phyloP scores from a whole-genome alignment of 768 basidiomycete species.

The Gloeostereum incarnatum region DNA sequence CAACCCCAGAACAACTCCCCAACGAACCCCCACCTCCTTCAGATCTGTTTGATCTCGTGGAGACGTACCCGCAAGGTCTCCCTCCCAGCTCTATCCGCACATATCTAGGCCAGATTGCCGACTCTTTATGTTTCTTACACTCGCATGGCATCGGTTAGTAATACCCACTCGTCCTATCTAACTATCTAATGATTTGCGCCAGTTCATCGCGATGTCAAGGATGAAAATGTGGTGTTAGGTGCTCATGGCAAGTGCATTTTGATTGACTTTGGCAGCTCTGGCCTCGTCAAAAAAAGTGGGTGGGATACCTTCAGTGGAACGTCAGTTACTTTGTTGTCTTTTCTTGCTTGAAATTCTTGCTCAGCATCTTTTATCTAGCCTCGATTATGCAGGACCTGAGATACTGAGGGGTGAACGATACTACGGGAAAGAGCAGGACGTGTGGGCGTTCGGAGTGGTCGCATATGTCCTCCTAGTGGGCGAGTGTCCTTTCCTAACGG shows the following conservation, averaged over 20 bases:
- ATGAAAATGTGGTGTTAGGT: conserved; percentile 89
- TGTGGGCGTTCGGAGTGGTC: conserved; percentile 97
- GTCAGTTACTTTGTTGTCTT: conserved; percentile 36
- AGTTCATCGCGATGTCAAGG: conserved; percentile 98
- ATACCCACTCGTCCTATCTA: conserved; percentile 1
- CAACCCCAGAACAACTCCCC: conserved; percentile 47
- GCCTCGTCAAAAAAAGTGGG: conserved; percentile 70
- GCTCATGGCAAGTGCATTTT: conserved; percentile 77
- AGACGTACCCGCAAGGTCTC: conserved; percentile 79
- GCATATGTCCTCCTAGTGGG: conserved; percentile 90
- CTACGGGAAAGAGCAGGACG: conserved; percentile 93
- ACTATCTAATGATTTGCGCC: conserved; percentile 8
- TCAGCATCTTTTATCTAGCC: conserved; percentile 27
- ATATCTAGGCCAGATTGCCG: conserved; percentile 90
- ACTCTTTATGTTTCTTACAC: conserved; percentile 85
- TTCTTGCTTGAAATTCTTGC: conserved; percentile 5
- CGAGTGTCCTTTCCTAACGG: conserved; percentile 87
- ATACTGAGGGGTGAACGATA: conserved; percentile 93
- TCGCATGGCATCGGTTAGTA: conserved; percentile 78
- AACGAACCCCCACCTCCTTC: conserved; percentile 48
- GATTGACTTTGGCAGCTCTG: conserved; percentile 96
- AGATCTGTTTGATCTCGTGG: conserved; percentile 95
- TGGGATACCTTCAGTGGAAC: conserved; percentile 94
- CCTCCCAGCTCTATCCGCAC: conserved; percentile 64
- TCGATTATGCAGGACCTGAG: conserved; percentile 95